Conservation (phyloP, 495 filamentous ascomycete species). For the Hamigera avellanea region DNA sequence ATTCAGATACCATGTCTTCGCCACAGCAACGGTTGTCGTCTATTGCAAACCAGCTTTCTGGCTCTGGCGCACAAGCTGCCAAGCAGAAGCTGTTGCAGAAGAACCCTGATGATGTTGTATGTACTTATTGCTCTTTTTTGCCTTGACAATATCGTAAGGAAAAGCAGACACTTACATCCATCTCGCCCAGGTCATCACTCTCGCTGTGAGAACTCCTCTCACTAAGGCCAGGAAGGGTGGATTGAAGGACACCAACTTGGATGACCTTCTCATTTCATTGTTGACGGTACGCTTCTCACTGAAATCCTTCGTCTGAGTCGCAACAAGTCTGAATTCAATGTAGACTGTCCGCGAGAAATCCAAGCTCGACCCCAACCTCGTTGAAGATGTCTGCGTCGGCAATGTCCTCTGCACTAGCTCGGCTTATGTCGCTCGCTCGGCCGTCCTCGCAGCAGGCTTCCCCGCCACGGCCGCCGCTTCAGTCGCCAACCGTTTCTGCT, state of each 20-base stretch:
- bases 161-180: too few relatives aligned
- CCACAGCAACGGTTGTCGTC: slow-evolving; percentile 30
- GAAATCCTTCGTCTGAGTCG: background rate
- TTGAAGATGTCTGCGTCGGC: slow-evolving; percentile 88
- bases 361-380: slow-evolving; percentile 67
- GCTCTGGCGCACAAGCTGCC: slow-evolving; percentile 15
- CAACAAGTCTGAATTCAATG: slow-evolving; percentile 1
- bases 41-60: slow-evolving; percentile 28
- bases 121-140: slow-evolving; percentile 4
- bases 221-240: slow-evolving; percentile 74
- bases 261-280: slow-evolving; percentile 68
- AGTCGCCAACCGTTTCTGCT: slow-evolving; percentile 88
- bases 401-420: slow-evolving; percentile 53
- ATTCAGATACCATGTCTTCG: slow-evolving; percentile 24
- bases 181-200: slow-evolving; percentile 57
- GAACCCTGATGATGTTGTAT: slow-evolving; percentile 34
- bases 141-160: background rate
- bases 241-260: slow-evolving; percentile 81
- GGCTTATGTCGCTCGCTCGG: slow-evolving; percentile 78
- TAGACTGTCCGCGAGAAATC: slow-evolving; percentile 54
- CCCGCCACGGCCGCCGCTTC: slow-evolving; percentile 74
- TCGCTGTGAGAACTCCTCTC: slow-evolving; percentile 67
- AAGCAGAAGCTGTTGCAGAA: slow-evolving; percentile 25
- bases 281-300: slow-evolving; percentile 50
- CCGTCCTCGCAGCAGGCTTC: slow-evolving; percentile 81